Evolutionary conservation across 257 asterid genomes (phyloP).

Genomic region (Solanum etuberosum): DNA sequence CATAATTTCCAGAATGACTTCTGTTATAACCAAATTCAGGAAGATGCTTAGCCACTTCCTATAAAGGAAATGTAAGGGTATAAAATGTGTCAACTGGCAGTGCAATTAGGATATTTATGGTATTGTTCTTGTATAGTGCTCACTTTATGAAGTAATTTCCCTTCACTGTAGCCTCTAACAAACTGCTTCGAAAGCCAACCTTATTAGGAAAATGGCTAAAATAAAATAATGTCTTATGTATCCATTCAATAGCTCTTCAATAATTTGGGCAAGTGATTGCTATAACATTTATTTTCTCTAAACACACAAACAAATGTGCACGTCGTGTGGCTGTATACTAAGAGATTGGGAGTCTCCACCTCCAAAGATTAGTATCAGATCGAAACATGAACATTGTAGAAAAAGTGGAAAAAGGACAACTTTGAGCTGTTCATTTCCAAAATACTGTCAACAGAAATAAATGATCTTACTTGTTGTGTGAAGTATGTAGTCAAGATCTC

Average conservation of each 20-base stretch:
- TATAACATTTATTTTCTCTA: neutral
- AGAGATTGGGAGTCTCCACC: neutral
- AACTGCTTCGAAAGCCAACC: neutral
- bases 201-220: neutral
- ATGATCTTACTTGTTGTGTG: constrained; percentile 59
- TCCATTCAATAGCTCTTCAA: neutral
- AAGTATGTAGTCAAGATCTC: constrained; percentile 54
- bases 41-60: neutral
- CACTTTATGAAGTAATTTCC: neutral
- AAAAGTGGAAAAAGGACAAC: neutral
- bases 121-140: neutral
- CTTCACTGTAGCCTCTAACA: neutral
- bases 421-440: neutral
- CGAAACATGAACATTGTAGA: neutral
- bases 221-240: neutral
- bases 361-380: neutral
- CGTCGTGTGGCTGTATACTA: too few relatives aligned
- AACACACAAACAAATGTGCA: neutral
- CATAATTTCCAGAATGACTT: neutral
- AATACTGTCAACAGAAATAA: neutral
- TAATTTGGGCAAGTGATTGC: neutral
- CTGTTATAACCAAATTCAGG: neutral
- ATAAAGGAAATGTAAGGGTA: neutral
- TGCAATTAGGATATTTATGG: neutral
- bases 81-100: neutral